A percentile compares a stretch with the other conserved stretches of the same genome.
phyloP scores from a whole-genome alignment of 208 protist species.

The Leishmania major region DNA sequence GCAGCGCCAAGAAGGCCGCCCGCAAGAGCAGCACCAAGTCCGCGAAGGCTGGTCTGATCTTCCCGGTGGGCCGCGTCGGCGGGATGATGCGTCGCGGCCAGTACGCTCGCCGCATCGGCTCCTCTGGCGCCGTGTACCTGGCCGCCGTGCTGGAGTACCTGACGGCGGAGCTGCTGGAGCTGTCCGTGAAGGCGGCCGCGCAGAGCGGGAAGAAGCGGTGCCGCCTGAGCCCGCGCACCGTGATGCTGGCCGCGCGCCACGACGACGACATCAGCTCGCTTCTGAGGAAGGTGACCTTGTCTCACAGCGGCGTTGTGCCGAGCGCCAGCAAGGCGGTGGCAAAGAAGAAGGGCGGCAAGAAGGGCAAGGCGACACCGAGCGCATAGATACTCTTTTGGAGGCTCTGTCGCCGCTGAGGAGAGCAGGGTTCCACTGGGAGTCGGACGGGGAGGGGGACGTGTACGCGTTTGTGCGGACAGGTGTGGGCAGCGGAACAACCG shows the following conservation, averaged over 20 bases:
- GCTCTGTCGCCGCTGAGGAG: too few relatives aligned
- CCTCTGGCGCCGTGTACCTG: slow-evolving; percentile 98
- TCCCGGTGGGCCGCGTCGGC: slow-evolving; percentile 98
- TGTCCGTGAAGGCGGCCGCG: slow-evolving; percentile 75
- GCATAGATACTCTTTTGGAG: slow-evolving; percentile 7
- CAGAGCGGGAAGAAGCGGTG: slow-evolving; percentile 70
- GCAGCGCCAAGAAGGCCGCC: slow-evolving; percentile 73
- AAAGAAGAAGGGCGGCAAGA: slow-evolving; percentile 77
- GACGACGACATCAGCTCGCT: slow-evolving; percentile 69
- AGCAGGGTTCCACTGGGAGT: too few relatives aligned
- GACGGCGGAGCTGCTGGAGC: slow-evolving; percentile 85
- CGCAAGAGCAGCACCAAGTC: slow-evolving; percentile 88
- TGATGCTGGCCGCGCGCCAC: slow-evolving; percentile 81
- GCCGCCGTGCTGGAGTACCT: slow-evolving; percentile 99
- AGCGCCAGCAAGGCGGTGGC: slow-evolving; percentile 76
- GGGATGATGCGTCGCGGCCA: slow-evolving; percentile 94
- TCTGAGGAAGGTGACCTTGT: slow-evolving; percentile 71
- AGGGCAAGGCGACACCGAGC: slow-evolving; percentile 41
- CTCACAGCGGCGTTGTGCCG: slow-evolving; percentile 79
- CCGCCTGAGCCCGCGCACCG: slow-evolving; percentile 73
- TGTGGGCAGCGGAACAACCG: too few relatives aligned
- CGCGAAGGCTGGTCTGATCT: slow-evolving; percentile 96
- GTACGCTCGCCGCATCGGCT: slow-evolving; percentile 97
- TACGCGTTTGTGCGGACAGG: slow-evolving; percentile 30
- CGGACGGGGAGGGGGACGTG: too few relatives aligned